Conservation (phyloP, 108 stramenopile species). For the Cyclotella sp. region DNA sequence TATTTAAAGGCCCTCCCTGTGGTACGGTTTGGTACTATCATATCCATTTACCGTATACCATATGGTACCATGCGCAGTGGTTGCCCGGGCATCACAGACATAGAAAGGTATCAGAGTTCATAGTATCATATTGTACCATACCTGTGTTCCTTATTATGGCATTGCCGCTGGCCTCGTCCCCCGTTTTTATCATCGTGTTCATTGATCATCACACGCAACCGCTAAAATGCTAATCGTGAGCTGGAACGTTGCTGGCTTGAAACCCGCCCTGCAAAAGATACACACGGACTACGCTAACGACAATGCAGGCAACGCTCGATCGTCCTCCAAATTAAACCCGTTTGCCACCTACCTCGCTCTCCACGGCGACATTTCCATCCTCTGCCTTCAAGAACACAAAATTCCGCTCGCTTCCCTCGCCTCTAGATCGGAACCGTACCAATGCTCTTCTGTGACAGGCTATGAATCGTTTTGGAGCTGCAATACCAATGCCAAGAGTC, state of each 20-base stretch:
- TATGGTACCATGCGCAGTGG: too few species aligned
- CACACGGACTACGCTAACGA: conserved; percentile 56
- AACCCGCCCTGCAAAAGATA: conserved; percentile 75
- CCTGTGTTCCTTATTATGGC: too few species aligned
- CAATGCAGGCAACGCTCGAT: conserved; percentile 28
- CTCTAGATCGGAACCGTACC: conserved; percentile 67
- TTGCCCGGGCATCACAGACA: too few species aligned
- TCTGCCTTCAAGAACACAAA: conserved; percentile 93
- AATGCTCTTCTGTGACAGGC: conserved; percentile 60
- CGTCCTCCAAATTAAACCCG: conserved; percentile 60
- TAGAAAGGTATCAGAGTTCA: too few species aligned
- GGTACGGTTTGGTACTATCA: too few species aligned
- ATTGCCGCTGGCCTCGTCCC: neutral
- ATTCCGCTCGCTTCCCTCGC: conserved; percentile 73
- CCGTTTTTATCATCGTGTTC: neutral
- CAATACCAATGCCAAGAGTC: conserved; percentile 59
- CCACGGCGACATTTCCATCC: conserved; percentile 71
- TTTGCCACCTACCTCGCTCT: conserved; percentile 63
- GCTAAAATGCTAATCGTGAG: conserved; percentile 74
- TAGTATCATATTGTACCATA: too few species aligned
- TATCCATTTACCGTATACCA: too few species aligned
- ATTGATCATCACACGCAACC: neutral
- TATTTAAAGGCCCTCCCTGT: too few species aligned
- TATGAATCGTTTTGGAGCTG: conserved; percentile 91
- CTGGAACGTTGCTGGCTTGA: conserved; percentile 93